Conservation (phyloP, 1,284 basidiomycete genomes). For the Melanopsichium pennsylvanicum region DNA sequence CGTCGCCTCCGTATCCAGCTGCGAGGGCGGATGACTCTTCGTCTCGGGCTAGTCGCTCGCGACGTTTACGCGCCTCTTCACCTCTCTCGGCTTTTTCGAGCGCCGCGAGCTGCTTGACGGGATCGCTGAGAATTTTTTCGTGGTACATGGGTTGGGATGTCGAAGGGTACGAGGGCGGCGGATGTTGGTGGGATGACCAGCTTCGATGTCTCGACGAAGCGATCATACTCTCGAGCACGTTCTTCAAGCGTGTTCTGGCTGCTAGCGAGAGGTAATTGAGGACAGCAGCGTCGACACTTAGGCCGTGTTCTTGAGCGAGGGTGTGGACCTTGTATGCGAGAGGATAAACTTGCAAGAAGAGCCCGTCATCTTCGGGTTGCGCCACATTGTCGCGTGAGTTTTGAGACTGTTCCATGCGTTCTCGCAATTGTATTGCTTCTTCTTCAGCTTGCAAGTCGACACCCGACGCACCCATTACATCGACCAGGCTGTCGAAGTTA, state of each 20-base stretch:
- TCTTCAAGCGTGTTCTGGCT: conserved; percentile 57
- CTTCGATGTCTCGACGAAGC: conserved; percentile 58
- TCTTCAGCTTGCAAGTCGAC: conserved; percentile 62
- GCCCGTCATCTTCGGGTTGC: conserved; percentile 44
- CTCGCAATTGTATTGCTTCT: conserved; percentile 55
- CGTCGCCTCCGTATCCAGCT: conserved; percentile 23
- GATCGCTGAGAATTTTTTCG: conserved; percentile 55
- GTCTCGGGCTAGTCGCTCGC: conserved; percentile 54
- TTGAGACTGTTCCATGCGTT: conserved; percentile 43
- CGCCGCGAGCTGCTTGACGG: conserved; percentile 56
- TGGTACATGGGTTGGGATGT: conserved; percentile 53
- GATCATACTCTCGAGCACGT: conserved; percentile 62
- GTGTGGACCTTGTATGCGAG: conserved; percentile 58
- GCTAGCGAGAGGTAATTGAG: conserved; percentile 63
- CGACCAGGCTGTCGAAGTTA: conserved; percentile 56
- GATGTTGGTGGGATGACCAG: conserved; percentile 60
- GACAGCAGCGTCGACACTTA: conserved; percentile 60
- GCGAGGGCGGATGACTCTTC: conserved; percentile 48
- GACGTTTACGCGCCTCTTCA: conserved; percentile 54
- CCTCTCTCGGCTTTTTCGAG: conserved; percentile 63
- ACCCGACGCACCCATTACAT: conserved; percentile 60
- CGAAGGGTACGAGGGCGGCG: conserved; percentile 46
- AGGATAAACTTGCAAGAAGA: conserved; percentile 58
- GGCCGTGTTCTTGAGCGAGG: conserved; percentile 50
- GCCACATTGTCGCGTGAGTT: conserved; percentile 14